Conservation (phyloP, 495 filamentous ascomycete genomes). For the Evernia prunastri region DNA sequence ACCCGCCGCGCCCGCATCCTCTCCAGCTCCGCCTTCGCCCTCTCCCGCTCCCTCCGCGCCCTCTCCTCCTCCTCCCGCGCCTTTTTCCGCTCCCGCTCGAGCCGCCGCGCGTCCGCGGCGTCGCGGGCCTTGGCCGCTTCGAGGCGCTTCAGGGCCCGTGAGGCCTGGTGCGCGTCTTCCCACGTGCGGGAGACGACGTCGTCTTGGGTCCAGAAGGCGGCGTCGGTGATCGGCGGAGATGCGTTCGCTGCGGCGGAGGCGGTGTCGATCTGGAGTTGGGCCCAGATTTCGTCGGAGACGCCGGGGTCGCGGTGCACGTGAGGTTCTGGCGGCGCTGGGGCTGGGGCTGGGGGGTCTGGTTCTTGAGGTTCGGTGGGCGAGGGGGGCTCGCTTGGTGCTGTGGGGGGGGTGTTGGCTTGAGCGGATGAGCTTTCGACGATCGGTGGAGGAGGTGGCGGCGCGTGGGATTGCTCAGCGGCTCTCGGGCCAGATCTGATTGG, state of each 20-base stretch:
- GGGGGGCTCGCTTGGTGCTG: background rate
- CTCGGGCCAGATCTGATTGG: background rate
- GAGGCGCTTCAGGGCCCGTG: slow-evolving; percentile 7
- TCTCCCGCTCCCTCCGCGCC: slow-evolving; percentile 31
- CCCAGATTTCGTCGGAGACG: slow-evolving; percentile 57
- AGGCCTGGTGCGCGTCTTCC: slow-evolving; percentile 11
- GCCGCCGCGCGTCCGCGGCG: slow-evolving; percentile 14
- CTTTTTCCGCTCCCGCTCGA: slow-evolving; percentile 32
- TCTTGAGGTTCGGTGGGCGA: background rate
- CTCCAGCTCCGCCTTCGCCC: slow-evolving; percentile 29
- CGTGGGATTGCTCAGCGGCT: too few species aligned
- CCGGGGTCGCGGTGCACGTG: slow-evolving; percentile 43
- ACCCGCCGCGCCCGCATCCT: slow-evolving; percentile 21
- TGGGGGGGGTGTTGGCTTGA: background rate
- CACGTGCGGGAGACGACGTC: background rate
- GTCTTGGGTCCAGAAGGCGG: background rate
- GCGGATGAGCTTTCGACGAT: too few species aligned
- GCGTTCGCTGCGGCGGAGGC: slow-evolving; percentile 15
- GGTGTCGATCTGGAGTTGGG: slow-evolving; percentile 48
- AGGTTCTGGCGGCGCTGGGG: background rate
- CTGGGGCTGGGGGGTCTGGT: background rate
- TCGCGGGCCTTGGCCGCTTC: background rate
- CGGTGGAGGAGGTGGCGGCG: too few species aligned
- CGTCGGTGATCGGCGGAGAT: background rate
- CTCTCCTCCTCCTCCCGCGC: slow-evolving; percentile 32